These are phyloP conservation scores for Trametes cinnabarina DNA, from an alignment of 768 basidiomycete species.

Conservation along the genomic window DNA sequence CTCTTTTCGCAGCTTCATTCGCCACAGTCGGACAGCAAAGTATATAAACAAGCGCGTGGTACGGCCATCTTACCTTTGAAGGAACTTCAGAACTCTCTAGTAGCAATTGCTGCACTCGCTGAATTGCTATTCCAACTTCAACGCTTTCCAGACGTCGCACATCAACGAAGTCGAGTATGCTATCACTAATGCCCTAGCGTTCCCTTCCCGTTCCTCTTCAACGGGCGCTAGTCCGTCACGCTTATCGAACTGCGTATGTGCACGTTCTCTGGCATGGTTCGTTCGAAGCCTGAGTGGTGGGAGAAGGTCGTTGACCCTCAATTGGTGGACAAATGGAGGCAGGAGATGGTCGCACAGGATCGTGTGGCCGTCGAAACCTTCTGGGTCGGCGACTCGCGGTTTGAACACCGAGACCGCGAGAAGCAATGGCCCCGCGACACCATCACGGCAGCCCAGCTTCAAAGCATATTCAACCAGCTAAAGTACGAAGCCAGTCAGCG, in stretches of 20 bases:
- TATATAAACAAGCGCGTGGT: too few relatives aligned
- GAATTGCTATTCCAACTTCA: too few relatives aligned
- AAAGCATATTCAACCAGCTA: constrained; percentile 9
- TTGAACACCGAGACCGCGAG: neutral
- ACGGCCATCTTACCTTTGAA: too few relatives aligned
- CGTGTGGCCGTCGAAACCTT: neutral
- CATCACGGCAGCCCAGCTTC: neutral
- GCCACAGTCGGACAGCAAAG: too few relatives aligned
- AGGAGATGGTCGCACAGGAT: constrained; percentile 10
- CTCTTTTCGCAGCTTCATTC: too few relatives aligned
- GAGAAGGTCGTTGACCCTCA: constrained; percentile 1
- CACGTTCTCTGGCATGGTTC: neutral
- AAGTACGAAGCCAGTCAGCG: neutral
- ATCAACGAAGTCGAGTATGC: too few relatives aligned
- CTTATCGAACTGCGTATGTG: constrained; percentile 16
- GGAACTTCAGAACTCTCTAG: too few relatives aligned
- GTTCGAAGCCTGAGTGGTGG: constrained; percentile 8
- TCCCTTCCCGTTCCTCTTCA: neutral
- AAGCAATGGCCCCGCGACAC: constrained; percentile 1
- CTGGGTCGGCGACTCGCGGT: neutral
- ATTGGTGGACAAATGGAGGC: constrained; percentile 2
- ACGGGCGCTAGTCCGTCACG: neutral
- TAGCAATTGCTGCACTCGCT: too few relatives aligned
- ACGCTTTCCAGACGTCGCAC: too few relatives aligned
- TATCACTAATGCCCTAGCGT: too few relatives aligned